Conservation (phyloP, 2,329 filamentous ascomycete species). For the Cyphellophora europaea region DNA sequence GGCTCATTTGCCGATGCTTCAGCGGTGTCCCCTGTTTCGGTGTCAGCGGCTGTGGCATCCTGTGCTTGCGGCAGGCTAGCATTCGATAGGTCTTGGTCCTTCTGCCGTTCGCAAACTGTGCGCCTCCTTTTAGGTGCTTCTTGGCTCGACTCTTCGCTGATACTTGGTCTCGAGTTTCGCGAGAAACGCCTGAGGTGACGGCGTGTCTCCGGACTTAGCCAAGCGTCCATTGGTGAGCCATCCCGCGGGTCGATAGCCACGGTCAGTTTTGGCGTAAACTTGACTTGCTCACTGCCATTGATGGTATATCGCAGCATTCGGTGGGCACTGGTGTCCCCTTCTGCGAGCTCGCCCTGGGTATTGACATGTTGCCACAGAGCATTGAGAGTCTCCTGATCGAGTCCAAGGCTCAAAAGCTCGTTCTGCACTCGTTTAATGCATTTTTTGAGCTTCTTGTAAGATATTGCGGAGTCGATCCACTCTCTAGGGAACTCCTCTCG, state of each 20-base stretch:
- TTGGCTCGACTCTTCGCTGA: neutral
- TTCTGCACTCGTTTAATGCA: conserved; percentile 70
- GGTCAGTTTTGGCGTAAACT: conserved; percentile 58
- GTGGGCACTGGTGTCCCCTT: conserved; percentile 26
- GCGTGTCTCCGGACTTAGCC: conserved; percentile 55
- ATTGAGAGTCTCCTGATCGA: conserved; percentile 61
- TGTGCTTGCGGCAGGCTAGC: neutral
- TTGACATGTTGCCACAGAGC: conserved; percentile 48
- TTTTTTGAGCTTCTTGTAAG: conserved; percentile 79
- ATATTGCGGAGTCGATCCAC: conserved; percentile 65
- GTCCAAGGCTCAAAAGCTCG: conserved; percentile 61
- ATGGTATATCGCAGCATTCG: conserved; percentile 46
- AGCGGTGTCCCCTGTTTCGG: neutral
- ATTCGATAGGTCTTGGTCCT: neutral
- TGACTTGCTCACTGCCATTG: conserved; percentile 31
- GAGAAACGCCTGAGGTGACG: conserved; percentile 54
- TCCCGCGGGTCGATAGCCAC: conserved; percentile 59
- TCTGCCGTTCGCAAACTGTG: too few species aligned
- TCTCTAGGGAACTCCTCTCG: conserved; percentile 66
- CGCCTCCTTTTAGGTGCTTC: neutral
- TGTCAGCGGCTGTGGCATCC: neutral
- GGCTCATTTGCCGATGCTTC: conserved; percentile 1
- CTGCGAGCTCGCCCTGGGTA: conserved; percentile 22
- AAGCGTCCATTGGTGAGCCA: conserved; percentile 59
- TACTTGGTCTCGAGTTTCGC: conserved; percentile 16